These are phyloP conservation scores for Dactylellina sp. DNA, from an alignment of 2,329 filamentous ascomycete genomes.

Conservation along the genomic window DNA sequence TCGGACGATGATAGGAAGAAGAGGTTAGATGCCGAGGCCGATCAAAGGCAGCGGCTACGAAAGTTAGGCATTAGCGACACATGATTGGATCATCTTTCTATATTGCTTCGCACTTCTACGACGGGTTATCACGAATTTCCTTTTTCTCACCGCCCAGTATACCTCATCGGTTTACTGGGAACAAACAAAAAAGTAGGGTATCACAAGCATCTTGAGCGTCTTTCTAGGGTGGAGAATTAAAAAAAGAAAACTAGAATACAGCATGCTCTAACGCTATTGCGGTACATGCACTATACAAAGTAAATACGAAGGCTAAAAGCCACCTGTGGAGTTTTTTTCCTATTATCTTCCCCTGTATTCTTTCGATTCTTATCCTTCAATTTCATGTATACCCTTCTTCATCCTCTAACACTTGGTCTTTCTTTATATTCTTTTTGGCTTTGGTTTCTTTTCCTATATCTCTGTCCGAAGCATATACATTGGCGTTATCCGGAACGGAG, in stretches of 20 bases:
- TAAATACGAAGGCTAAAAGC: conserved; percentile 6
- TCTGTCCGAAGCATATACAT: conserved; percentile 16
- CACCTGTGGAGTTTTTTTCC: neutral
- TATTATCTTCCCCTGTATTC: neutral
- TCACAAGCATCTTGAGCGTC: no score
- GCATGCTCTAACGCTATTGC: neutral
- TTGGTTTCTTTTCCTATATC: neutral
- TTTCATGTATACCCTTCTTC: neutral
- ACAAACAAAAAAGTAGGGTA: no score
- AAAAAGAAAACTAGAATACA: neutral
- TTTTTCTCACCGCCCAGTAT: conserved; percentile 5
- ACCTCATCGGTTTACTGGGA: no score
- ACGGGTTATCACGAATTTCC: conserved; percentile 44
- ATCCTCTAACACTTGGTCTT: neutral
- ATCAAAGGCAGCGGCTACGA: conserved; percentile 19
- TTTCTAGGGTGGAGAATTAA: conserved; percentile 16
- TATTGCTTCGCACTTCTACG: conserved; percentile 14
- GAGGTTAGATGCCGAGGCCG: conserved; percentile 25
- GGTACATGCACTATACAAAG: neutral
- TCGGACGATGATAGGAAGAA: conserved; percentile 57
- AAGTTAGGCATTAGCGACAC: conserved; percentile 35
- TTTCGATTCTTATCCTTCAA: neutral
- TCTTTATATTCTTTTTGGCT: conserved; percentile 1
- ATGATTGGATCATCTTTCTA: conserved; percentile 3
- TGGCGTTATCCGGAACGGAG: conserved; percentile 14